Conservation (phyloP, 2,329 filamentous ascomycete species). For the Talaromyces pinophilus region DNA sequence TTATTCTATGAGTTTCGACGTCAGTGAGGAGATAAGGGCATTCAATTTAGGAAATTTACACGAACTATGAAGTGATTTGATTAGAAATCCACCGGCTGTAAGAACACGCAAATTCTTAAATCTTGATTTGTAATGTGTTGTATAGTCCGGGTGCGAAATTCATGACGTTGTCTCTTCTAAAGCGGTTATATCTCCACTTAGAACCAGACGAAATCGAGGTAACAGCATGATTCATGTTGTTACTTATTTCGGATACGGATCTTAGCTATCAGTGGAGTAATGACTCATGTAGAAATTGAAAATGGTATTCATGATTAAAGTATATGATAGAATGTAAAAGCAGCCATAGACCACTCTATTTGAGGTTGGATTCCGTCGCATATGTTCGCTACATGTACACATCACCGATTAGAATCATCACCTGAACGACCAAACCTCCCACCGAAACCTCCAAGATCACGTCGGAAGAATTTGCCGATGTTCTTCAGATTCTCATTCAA, state of each 20-base stretch:
- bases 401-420: constrained; percentile 31
- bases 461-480: constrained; percentile 92
- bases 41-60: background rate
- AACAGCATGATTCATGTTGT: background rate
- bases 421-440: constrained; percentile 63
- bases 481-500: constrained; percentile 94
- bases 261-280: too few relatives aligned
- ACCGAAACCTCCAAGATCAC: constrained; percentile 78
- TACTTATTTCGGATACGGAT: too few relatives aligned
- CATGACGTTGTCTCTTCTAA: background rate
- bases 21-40: too few relatives aligned
- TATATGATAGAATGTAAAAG: background rate
- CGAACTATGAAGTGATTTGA: background rate
- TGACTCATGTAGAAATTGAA: background rate
- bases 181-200: background rate
- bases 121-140: background rate
- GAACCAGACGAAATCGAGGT: background rate
- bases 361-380: background rate
- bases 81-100: background rate
- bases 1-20: too few relatives aligned
- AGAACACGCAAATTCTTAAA: background rate
- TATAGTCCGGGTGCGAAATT: background rate
- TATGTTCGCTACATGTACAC: background rate
- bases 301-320: background rate
- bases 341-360: background rate